Evolutionary conservation across 129 eudicot genomes (phyloP).

Genomic region (Glebionis coronaria): DNA sequence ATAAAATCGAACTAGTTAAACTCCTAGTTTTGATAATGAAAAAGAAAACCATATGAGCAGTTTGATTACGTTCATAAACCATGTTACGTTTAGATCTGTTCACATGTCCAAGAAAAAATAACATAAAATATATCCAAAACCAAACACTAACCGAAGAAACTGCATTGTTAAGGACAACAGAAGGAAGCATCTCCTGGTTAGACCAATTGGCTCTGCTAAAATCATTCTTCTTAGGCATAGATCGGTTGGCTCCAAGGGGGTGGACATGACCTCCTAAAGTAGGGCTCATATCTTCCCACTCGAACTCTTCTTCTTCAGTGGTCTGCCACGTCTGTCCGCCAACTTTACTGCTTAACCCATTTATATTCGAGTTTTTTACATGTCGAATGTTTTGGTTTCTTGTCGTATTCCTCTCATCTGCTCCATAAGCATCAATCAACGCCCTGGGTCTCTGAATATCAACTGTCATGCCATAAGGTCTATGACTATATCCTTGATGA

Average conservation of each 20-base stretch:
- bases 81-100: not conserved
- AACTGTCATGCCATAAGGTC: slow-evolving; percentile 34
- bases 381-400: slow-evolving; percentile 30
- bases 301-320: slow-evolving; percentile 93
- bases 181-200: slow-evolving; percentile 34
- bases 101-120: not conserved
- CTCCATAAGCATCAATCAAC: slow-evolving; percentile 91
- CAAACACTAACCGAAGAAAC: slow-evolving; percentile 35
- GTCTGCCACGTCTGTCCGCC: slow-evolving; percentile 66
- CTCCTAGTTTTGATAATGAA: too few species aligned
- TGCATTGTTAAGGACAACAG: slow-evolving; percentile 31
- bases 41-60: too few species aligned
- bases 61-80: too few species aligned
- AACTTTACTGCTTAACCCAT: slow-evolving; percentile 39
- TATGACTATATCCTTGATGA: slow-evolving; percentile 42
- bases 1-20: too few species aligned
- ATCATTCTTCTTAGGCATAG: slow-evolving; percentile 34
- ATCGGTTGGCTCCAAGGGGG: slow-evolving; percentile 32
- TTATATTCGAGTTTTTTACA: slow-evolving; percentile 22
- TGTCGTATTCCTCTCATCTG: slow-evolving; percentile 65
- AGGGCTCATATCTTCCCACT: slow-evolving; percentile 93
- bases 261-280: slow-evolving; percentile 47
- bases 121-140: slow-evolving; percentile 8
- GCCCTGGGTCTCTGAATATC: slow-evolving; percentile 82
- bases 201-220: slow-evolving; percentile 48